Conservation (phyloP, 768 basidiomycete genomes). For the Tylopilus plumbeoviolaceoides region DNA sequence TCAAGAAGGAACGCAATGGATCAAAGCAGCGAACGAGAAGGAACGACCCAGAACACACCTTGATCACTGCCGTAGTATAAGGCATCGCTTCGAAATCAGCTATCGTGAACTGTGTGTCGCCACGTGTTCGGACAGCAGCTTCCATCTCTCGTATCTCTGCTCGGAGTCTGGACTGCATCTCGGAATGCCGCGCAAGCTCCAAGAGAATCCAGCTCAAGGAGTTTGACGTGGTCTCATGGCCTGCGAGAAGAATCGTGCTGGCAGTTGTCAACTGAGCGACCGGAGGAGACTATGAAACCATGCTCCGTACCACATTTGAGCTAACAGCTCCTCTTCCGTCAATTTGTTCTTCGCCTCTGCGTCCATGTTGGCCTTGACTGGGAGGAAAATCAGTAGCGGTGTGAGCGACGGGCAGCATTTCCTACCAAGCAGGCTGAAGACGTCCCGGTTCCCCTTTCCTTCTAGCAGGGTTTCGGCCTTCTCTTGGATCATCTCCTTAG, state of each 20-base stretch:
- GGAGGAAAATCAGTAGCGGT: not conserved
- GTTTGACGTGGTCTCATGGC: constrained; percentile 61
- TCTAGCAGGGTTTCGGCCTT: constrained; percentile 10
- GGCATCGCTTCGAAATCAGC: constrained; percentile 52
- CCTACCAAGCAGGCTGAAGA: constrained; percentile 34
- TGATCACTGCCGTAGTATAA: constrained; percentile 39
- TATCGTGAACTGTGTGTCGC: constrained; percentile 10
- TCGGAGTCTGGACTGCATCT: constrained; percentile 58
- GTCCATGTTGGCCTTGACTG: constrained; percentile 31
- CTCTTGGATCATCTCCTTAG: constrained; percentile 16
- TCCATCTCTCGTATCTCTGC: constrained; percentile 16
- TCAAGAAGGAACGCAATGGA: not conserved
- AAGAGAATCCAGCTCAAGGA: constrained; percentile 58
- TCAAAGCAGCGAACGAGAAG: constrained; percentile 14
- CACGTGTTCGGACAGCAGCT: constrained; percentile 8
- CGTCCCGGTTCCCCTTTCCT: constrained; percentile 13
- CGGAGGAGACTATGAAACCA: not conserved
- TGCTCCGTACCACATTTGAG: not conserved
- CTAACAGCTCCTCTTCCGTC: constrained; percentile 13
- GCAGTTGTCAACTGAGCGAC: not conserved
- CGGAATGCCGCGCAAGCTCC: constrained; percentile 55
- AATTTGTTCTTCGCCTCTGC: constrained; percentile 22
- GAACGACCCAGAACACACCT: constrained; percentile 18
- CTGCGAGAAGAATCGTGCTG: constrained; percentile 19
- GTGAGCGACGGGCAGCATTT: not conserved